These are phyloP conservation scores for Acanthamoeba royreba DNA, from an alignment of 208 protist genomes.

Conservation along the genomic window DNA sequence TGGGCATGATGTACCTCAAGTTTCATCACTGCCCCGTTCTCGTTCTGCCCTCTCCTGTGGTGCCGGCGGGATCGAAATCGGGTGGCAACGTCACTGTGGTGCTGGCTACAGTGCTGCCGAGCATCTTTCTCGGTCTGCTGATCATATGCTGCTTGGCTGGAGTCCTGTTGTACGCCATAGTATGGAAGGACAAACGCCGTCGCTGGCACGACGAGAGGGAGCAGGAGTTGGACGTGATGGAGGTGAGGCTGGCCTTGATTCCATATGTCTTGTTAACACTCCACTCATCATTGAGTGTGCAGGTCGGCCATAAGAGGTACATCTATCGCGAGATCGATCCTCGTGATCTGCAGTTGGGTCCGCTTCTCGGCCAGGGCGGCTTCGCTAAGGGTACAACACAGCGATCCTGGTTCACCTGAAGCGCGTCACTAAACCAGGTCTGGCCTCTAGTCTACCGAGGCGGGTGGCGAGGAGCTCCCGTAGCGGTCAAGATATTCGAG, in stretches of 20 bases:
- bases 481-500: conserved; percentile 42
- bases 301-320: not conserved
- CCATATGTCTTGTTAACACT: too few species aligned
- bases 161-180: not conserved
- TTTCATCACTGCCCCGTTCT: not conserved
- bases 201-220: not conserved
- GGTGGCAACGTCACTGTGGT: not conserved
- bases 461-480: not conserved
- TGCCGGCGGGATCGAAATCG: not conserved
- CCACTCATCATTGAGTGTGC: too few species aligned
- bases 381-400: conserved; percentile 39
- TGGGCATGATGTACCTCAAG: not conserved
- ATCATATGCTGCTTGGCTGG: not conserved
- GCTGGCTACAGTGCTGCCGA: not conserved
- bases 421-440: not conserved
- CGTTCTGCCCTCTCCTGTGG: not conserved
- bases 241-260: not conserved
- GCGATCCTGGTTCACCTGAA: not conserved
- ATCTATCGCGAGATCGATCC: conserved; percentile 49
- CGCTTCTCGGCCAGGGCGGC: not conserved
- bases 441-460: not conserved
- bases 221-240: not conserved
- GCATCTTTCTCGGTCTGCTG: not conserved
- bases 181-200: not conserved
- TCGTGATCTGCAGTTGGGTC: not conserved